Evolutionary conservation across 108 stramenopile genomes (phyloP).

Genomic region (Craspedostauros australis): DNA sequence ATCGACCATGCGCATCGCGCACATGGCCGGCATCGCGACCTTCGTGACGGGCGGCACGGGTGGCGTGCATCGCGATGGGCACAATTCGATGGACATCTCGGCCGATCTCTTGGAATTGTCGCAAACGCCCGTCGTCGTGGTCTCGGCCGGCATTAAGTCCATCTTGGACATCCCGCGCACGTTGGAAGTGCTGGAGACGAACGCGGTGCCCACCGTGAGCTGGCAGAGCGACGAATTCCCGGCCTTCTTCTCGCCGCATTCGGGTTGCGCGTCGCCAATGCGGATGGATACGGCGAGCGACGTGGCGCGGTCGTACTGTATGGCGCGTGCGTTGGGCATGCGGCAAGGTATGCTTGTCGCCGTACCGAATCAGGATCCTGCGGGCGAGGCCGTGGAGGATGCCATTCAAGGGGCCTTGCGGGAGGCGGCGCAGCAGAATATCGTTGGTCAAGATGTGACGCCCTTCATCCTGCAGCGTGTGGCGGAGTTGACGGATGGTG

Average conservation of each 20-base stretch:
- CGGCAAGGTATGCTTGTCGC: conserved; percentile 85
- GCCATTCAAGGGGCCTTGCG: conserved; percentile 79
- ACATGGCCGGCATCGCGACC: conserved; percentile 79
- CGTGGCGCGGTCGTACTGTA: conserved; percentile 64
- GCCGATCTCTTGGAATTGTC: conserved; percentile 93
- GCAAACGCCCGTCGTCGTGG: conserved; percentile 88
- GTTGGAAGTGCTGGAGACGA: conserved; percentile 95
- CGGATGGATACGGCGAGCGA: conserved; percentile 61
- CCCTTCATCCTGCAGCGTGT: conserved; percentile 89
- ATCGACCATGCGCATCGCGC: conserved; percentile 87
- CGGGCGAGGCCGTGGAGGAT: conserved; percentile 71
- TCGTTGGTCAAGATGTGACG: conserved; percentile 86
- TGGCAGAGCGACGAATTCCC: conserved; percentile 88
- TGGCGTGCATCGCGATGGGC: conserved; percentile 91
- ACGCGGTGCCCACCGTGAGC: conserved; percentile 81
- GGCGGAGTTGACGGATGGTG: conserved; percentile 67
- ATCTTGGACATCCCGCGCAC: conserved; percentile 93
- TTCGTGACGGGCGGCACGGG: conserved; percentile 95
- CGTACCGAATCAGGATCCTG: conserved; percentile 92
- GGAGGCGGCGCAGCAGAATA: conserved; percentile 48
- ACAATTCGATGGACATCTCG: conserved; percentile 82
- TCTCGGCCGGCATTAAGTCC: conserved; percentile 96
- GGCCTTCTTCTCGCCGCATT: conserved; percentile 92
- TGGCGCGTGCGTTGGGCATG: conserved; percentile 50
- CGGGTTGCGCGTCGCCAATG: conserved; percentile 53